phyloP scores from a whole-genome alignment of 75 land plant species.

The Sequoiadendron giganteum region DNA sequence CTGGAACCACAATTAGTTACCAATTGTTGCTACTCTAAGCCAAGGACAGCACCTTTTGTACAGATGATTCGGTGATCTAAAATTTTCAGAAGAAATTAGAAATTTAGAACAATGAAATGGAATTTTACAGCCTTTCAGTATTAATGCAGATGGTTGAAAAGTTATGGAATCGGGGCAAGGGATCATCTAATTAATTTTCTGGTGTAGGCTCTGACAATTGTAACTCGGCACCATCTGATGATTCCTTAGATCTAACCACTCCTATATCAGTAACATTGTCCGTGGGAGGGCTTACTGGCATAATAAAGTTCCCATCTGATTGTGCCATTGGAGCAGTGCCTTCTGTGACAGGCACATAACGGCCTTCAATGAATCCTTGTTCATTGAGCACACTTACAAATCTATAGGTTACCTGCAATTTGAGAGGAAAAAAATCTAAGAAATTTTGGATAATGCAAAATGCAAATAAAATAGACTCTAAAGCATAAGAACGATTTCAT shows the following conservation, averaged over 20 bases:
- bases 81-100: neutral
- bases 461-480: neutral
- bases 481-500: neutral
- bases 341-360: slow-evolving; percentile 44
- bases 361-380: slow-evolving; percentile 50
- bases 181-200: neutral
- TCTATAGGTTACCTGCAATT: slow-evolving; percentile 43
- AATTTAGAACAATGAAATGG: neutral
- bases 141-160: neutral
- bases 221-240: neutral
- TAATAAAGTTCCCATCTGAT: neutral
- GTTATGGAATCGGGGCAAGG: neutral
- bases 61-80: neutral
- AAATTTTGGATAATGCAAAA: neutral
- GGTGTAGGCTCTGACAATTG: neutral
- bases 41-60: neutral
- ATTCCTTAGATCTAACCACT: neutral
- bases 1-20: neutral
- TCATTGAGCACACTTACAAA: slow-evolving; percentile 50
- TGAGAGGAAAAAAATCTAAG: neutral
- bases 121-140: neutral
- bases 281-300: neutral
- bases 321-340: slow-evolving; percentile 1
- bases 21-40: neutral
- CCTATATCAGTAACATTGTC: neutral